phyloP scores from a whole-genome alignment of 73 alveolate species.

The Paramecium sonneborni region DNA sequence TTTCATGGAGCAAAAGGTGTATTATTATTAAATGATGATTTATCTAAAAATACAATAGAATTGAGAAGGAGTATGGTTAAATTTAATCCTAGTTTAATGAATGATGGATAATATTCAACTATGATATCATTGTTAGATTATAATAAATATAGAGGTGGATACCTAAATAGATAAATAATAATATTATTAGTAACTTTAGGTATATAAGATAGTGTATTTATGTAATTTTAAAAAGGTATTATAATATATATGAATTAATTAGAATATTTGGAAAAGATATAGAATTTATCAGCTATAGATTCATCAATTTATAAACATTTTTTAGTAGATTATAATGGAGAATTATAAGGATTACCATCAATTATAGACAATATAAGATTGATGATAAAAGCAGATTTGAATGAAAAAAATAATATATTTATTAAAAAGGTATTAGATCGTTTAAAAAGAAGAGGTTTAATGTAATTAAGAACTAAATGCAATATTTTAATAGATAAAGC shows the following conservation, averaged over 20 bases:
- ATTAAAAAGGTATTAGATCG: slow-evolving; percentile 15
- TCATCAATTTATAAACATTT: slow-evolving; percentile 44
- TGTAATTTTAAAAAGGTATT: slow-evolving; percentile 56
- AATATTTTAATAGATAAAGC: slow-evolving; percentile 63
- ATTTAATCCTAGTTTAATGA: slow-evolving; percentile 70
- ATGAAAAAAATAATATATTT: not conserved
- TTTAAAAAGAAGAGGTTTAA: slow-evolving; percentile 60
- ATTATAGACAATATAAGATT: not conserved
- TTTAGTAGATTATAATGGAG: slow-evolving; percentile 31
- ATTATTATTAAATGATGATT: slow-evolving; percentile 75
- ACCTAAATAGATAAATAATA: slow-evolving; percentile 85
- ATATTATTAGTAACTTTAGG: slow-evolving; percentile 75
- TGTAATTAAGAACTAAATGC: slow-evolving; percentile 59
- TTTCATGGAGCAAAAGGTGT: slow-evolving; percentile 90
- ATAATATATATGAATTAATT: not conserved
- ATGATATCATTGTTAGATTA: slow-evolving; percentile 80
- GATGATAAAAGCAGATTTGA: not conserved
- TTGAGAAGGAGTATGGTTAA: slow-evolving; percentile 84
- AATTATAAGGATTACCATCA: slow-evolving; percentile 18
- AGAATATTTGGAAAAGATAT: slow-evolving; percentile 68
- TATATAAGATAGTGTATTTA: slow-evolving; percentile 66
- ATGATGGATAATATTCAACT: not conserved
- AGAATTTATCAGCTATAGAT: slow-evolving; percentile 71
- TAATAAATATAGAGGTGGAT: slow-evolving; percentile 80
- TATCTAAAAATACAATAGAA: slow-evolving; percentile 74